phyloP scores from a whole-genome alignment of 306 rosid species.

The Neltuma alba region DNA sequence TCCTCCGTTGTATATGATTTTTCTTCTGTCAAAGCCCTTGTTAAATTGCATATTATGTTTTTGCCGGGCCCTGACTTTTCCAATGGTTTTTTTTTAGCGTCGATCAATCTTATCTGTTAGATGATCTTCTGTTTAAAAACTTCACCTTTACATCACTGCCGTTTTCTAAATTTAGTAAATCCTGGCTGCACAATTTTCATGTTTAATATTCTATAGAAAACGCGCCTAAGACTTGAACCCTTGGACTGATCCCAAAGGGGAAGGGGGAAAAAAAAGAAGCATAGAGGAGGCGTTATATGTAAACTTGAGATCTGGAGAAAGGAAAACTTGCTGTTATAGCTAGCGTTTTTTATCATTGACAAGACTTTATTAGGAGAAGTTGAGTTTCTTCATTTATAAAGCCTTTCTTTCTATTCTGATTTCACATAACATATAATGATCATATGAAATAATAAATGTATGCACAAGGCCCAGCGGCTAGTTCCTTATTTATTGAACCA shows the following conservation, averaged over 20 bases:
- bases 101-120: background rate
- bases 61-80: background rate
- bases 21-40: background rate
- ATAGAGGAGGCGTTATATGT: background rate
- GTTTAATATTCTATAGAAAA: slow-evolving; percentile 8
- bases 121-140: background rate
- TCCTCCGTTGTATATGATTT: background rate
- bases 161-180: background rate
- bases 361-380: background rate
- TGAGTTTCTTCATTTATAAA: background rate
- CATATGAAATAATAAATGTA: background rate
- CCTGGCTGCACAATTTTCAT: slow-evolving; percentile 12
- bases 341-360: background rate
- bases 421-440: background rate
- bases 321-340: background rate
- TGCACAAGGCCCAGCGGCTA: background rate
- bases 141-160: background rate
- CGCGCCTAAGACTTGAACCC: background rate
- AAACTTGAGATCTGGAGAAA: background rate
- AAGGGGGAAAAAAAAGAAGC: no score
- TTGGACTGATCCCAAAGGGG: no score
- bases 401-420: background rate
- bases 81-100: background rate
- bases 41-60: background rate
- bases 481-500: background rate